Conservation (phyloP, 129 eudicot genomes). For the Scalesia atractyloides region DNA sequence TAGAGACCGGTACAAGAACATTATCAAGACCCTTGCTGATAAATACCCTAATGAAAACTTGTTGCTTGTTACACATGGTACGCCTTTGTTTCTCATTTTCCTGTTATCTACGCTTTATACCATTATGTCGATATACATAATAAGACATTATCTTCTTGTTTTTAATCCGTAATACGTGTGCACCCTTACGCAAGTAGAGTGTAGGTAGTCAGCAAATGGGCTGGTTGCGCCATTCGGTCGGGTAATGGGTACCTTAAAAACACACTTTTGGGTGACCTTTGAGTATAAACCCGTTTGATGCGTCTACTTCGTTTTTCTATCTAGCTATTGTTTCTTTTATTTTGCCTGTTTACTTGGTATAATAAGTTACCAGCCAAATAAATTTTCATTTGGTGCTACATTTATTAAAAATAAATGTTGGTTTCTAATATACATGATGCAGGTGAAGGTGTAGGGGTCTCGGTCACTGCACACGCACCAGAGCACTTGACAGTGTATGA, state of each 20-base stretch:
- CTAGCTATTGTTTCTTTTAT: no score
- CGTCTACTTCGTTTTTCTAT: background rate
- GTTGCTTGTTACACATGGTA: slow-evolving; percentile 90
- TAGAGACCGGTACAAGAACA: slow-evolving; percentile 58
- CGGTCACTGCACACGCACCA: slow-evolving; percentile 46
- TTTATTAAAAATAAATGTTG: background rate
- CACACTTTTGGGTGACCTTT: no score
- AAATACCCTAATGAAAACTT: slow-evolving; percentile 83
- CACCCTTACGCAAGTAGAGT: no score
- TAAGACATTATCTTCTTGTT: no score
- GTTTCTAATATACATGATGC: slow-evolving; percentile 10
- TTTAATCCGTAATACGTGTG: no score
- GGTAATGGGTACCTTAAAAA: no score
- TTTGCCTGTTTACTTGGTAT: no score
- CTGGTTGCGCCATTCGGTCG: no score
- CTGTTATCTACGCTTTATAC: background rate
- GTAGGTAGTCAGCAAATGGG: no score
- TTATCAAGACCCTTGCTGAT: slow-evolving; percentile 80
- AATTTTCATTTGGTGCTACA: background rate
- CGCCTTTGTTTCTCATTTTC: slow-evolving; percentile 14
- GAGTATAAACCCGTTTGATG: no score
- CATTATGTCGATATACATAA: background rate
- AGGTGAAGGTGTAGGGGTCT: slow-evolving; percentile 79
- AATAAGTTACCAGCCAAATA: no score
- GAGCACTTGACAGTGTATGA: slow-evolving; percentile 34